Evolutionary conservation across 2,329 filamentous ascomycete species (phyloP).

Genomic region (Chaetomiaceae sp.): DNA sequence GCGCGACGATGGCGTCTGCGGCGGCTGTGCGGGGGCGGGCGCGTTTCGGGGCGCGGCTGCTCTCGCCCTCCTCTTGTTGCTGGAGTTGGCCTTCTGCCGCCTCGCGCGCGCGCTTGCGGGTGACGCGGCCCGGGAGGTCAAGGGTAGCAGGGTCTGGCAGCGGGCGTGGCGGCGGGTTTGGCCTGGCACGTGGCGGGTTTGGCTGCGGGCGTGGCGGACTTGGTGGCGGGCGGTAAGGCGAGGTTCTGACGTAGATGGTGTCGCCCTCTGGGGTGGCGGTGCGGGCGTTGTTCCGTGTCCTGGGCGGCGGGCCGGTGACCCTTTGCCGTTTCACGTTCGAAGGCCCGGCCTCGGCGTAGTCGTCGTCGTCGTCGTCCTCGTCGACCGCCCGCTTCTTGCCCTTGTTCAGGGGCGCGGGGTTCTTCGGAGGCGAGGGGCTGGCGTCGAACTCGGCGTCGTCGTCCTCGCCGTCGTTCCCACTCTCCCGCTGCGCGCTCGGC

Average conservation of each 20-base stretch:
- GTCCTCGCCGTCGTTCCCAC: not conserved
- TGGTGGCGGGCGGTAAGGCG: too few species aligned
- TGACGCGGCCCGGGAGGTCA: not conserved
- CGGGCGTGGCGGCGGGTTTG: not conserved
- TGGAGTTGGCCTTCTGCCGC: not conserved
- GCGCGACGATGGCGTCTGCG: too few species aligned
- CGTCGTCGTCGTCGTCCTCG: not conserved
- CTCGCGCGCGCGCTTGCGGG: conserved; percentile 18
- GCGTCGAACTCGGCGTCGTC: too few species aligned
- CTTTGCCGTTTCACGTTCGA: too few species aligned
- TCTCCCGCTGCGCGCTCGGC: too few species aligned
- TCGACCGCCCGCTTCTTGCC: not conserved
- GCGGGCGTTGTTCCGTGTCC: too few species aligned
- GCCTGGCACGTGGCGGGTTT: not conserved
- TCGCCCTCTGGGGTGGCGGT: too few species aligned
- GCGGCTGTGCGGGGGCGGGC: too few species aligned
- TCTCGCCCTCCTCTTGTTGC: not conserved
- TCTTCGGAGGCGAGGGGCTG: not conserved
- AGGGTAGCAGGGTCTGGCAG: too few species aligned
- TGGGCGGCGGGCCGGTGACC: too few species aligned
- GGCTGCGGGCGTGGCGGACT: too few species aligned
- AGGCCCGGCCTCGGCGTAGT: not conserved
- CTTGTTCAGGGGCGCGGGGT: not conserved
- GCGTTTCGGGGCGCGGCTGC: not conserved
- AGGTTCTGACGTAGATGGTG: too few species aligned